These are phyloP conservation scores for Naganishia liquefaciens DNA, from an alignment of 1,284 basidiomycete species.

Conservation along the genomic window DNA sequence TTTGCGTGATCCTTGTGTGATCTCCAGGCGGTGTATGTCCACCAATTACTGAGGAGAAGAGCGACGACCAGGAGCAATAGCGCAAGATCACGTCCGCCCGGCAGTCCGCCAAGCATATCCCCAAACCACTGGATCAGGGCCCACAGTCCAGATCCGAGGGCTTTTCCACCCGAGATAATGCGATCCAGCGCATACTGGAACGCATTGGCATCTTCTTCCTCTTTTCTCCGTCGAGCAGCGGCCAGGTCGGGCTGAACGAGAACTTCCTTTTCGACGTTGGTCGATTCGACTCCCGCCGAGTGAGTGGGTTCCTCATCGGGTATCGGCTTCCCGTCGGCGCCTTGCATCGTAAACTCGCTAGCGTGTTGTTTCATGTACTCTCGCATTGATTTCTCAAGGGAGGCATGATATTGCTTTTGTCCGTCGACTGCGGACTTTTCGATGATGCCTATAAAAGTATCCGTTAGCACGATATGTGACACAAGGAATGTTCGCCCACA, in stretches of 20 bases:
- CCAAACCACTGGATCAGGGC: constrained; percentile 60
- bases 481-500: constrained; percentile 50
- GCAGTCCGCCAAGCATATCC: constrained; percentile 67
- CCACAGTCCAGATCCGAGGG: constrained; percentile 66
- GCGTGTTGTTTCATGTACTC: constrained; percentile 83
- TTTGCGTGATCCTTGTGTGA: constrained; percentile 35
- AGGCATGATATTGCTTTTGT: constrained; percentile 82
- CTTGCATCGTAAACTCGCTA: constrained; percentile 82
- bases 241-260: constrained; percentile 37
- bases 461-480: neutral
- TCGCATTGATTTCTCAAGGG: constrained; percentile 77
- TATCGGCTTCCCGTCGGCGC: constrained; percentile 41
- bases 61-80: constrained; percentile 69
- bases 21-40: constrained; percentile 45
- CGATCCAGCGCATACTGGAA: constrained; percentile 85
- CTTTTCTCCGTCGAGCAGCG: constrained; percentile 39
- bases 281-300: constrained; percentile 27
- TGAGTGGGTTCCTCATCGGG: constrained; percentile 18
- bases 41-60: constrained; percentile 69
- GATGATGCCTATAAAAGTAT: constrained; percentile 73
- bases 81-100: constrained; percentile 55
- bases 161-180: constrained; percentile 66
- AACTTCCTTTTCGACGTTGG: constrained; percentile 51
- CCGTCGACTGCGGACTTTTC: constrained; percentile 91
- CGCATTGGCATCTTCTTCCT: constrained; percentile 57